Percentiles rank a stretch among this genome's conserved stretches.
Evolutionary conservation across 2,329 filamentous ascomycete species (phyloP).

Genomic region (Coleophoma eucalyptorum): DNA sequence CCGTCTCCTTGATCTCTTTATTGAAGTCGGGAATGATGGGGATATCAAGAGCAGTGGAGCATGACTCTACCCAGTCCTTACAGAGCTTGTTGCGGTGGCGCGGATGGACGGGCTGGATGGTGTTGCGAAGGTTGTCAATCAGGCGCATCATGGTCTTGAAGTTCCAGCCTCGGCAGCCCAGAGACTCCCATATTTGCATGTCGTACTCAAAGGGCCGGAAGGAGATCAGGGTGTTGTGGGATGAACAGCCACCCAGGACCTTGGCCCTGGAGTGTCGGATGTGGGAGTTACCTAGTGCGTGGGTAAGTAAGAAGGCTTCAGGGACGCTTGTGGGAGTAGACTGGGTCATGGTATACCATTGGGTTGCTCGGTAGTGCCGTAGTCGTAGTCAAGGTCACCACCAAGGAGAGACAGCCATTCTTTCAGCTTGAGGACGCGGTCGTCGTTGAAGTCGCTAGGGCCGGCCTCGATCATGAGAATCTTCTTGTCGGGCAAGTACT

Average conservation of each 20-base stretch:
- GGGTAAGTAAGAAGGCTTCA: conserved; percentile 6
- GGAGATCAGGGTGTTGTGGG: conserved; percentile 90
- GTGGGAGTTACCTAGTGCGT: conserved; percentile 70
- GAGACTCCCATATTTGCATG: conserved; percentile 75
- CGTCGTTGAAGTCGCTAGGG: conserved; percentile 84
- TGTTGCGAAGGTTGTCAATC: conserved; percentile 81
- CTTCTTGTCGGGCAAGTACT: conserved; percentile 79
- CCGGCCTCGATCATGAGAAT: conserved; percentile 84
- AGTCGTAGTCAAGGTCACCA: conserved; percentile 88
- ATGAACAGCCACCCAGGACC: conserved; percentile 88
- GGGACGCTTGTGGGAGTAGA: too few relatives aligned
- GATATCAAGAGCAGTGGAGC: conserved; percentile 74
- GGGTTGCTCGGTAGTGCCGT: conserved; percentile 80
- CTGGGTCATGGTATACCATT: conserved; percentile 53
- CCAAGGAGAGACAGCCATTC: conserved; percentile 84
- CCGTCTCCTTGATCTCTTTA: conserved; percentile 70
- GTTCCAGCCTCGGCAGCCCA: conserved; percentile 81
- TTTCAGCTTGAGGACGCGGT: conserved; percentile 80
- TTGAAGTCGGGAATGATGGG: conserved; percentile 86
- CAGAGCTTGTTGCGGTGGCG: conserved; percentile 87
- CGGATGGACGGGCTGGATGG: conserved; percentile 82
- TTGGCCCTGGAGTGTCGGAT: conserved; percentile 92
- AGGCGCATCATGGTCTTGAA: conserved; percentile 82
- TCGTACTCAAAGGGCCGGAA: conserved; percentile 92
- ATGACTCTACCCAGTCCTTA: conserved; percentile 83